Conservation (phyloP, 345 rosid genomes). For the Camelina laxa region DNA sequence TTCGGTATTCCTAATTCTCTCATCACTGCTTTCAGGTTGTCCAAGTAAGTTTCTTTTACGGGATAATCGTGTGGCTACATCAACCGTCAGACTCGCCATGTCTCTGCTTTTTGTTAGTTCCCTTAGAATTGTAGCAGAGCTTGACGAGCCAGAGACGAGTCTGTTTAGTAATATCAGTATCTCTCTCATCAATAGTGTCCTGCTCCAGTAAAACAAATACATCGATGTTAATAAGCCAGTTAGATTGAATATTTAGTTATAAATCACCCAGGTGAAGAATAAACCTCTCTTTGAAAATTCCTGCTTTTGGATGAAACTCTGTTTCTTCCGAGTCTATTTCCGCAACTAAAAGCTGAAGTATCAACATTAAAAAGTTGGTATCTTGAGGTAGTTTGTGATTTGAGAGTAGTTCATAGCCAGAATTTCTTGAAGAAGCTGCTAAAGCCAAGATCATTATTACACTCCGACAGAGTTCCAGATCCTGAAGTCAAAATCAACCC, state of each 20-base stretch:
- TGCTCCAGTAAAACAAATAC: conserved; percentile 24
- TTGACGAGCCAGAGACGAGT: conserved; percentile 64
- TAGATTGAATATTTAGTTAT: not conserved
- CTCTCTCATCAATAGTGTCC: conserved; percentile 79
- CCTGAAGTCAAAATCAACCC: conserved; percentile 56
- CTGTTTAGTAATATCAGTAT: conserved; percentile 79
- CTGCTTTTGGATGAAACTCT: conserved; percentile 44
- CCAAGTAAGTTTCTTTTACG: conserved; percentile 46
- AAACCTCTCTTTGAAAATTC: conserved; percentile 70
- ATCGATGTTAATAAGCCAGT: not conserved
- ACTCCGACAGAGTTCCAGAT: conserved; percentile 68
- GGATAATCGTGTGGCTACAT: conserved; percentile 70
- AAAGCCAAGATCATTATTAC: conserved; percentile 68
- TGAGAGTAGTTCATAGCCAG: conserved; percentile 71
- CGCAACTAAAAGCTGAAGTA: conserved; percentile 68
- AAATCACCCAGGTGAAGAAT: not conserved
- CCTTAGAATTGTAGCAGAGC: conserved; percentile 60
- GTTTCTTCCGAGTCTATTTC: conserved; percentile 66
- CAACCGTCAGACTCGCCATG: conserved; percentile 77
- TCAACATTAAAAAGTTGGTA: conserved; percentile 64
- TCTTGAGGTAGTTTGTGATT: conserved; percentile 56
- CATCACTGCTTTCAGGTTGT: conserved; percentile 38
- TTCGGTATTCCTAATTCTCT: conserved; percentile 65
- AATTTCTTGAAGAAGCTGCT: conserved; percentile 73
- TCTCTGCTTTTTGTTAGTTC: conserved; percentile 70